These are phyloP conservation scores for Skeletonema grethae DNA, from an alignment of 108 stramenopile genomes.

Conservation along the genomic window DNA sequence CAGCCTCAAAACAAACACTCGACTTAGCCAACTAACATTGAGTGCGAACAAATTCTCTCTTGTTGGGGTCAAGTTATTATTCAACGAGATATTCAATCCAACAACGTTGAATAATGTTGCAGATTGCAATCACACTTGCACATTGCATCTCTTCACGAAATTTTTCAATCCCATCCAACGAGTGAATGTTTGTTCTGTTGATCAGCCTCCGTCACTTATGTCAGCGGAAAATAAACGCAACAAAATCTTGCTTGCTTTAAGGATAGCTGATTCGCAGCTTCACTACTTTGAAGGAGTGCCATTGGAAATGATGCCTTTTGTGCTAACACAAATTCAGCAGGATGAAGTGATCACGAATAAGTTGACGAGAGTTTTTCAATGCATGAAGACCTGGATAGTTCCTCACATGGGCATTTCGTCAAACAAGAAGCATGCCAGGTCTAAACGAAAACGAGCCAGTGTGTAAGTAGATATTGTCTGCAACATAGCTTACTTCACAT, in stretches of 20 bases:
- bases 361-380: not conserved
- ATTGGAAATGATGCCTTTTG: conserved; percentile 9
- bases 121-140: conserved; percentile 9
- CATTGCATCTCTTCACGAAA: conserved; percentile 1
- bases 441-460: not conserved
- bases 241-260: not conserved
- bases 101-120: conserved; percentile 2
- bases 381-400: not conserved
- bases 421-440: not conserved
- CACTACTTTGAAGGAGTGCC: not conserved
- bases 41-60: not conserved
- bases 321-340: not conserved
- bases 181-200: not conserved
- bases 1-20: no score
- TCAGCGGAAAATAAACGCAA: not conserved
- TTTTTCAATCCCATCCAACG: not conserved
- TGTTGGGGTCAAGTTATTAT: not conserved
- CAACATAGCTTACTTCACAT: not conserved
- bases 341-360: not conserved
- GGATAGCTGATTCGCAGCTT: conserved; percentile 2
- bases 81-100: conserved; percentile 1
- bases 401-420: not conserved
- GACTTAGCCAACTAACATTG: not conserved
- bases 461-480: not conserved
- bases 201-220: not conserved